Evolutionary conservation across 2,329 filamentous ascomycete genomes (phyloP).

Genomic region (Fusarium sp.): DNA sequence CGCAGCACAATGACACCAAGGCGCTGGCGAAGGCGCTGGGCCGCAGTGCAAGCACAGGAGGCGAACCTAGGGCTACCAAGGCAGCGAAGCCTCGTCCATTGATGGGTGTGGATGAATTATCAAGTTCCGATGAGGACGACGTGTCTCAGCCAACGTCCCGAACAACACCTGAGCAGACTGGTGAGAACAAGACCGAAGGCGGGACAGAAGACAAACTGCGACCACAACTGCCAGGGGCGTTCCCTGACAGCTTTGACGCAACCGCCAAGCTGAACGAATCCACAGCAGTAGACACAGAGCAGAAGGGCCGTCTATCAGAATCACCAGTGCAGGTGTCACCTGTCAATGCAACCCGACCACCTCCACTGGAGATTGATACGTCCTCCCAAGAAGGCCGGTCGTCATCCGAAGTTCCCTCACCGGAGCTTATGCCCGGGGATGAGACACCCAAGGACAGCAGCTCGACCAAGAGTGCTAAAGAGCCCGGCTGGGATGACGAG

Average conservation of each 20-base stretch:
- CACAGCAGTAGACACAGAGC: constrained; percentile 47
- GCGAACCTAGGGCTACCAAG: constrained; percentile 67
- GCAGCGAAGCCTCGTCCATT: constrained; percentile 66
- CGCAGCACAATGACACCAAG: constrained; percentile 56
- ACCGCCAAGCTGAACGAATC: constrained; percentile 53
- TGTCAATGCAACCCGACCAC: constrained; percentile 64
- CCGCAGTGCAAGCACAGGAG: constrained; percentile 53
- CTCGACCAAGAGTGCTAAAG: constrained; percentile 55
- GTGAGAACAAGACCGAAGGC: constrained; percentile 41
- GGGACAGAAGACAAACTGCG: constrained; percentile 45
- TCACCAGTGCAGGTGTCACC: constrained; percentile 73
- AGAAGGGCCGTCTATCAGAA: constrained; percentile 69
- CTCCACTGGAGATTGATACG: constrained; percentile 76
- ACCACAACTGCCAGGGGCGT: constrained; percentile 57
- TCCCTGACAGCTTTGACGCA: constrained; percentile 58
- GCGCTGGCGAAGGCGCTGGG: constrained; percentile 41
- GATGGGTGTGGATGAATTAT: constrained; percentile 78
- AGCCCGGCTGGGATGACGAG: constrained; percentile 84
- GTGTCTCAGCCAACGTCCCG: constrained; percentile 46
- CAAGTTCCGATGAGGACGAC: constrained; percentile 66
- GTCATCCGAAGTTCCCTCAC: constrained; percentile 74
- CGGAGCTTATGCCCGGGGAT: constrained; percentile 68
- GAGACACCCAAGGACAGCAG: constrained; percentile 53
- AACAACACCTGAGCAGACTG: constrained; percentile 31
- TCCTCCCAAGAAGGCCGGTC: constrained; percentile 77